phyloP scores from a whole-genome alignment of 108 stramenopile species.

The Pseudonitzschia pungens region DNA sequence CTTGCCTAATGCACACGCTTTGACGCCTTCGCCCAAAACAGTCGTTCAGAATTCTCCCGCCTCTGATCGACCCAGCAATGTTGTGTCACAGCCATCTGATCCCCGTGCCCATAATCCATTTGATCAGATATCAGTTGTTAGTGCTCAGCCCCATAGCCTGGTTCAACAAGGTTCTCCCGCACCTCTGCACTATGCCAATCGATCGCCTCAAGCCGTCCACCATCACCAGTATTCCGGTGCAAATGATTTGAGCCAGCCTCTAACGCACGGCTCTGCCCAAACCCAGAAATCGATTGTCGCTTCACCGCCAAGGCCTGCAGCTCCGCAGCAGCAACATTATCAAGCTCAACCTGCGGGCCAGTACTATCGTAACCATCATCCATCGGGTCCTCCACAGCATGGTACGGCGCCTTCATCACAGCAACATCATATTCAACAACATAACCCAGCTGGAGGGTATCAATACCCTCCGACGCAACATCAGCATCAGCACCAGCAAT shows the following conservation, averaged over 20 bases:
- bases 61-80: background rate
- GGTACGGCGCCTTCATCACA: background rate
- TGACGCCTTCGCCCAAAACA: background rate
- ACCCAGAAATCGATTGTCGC: background rate
- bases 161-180: background rate
- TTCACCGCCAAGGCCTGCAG: background rate
- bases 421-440: background rate
- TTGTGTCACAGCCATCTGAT: background rate
- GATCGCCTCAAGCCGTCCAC: background rate
- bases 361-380: background rate
- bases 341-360: slow-evolving; percentile 1
- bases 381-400: slow-evolving; percentile 15
- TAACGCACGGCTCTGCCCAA: background rate
- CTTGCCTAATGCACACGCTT: background rate
- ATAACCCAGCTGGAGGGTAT: slow-evolving; percentile 16
- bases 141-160: background rate
- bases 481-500: slow-evolving; percentile 11
- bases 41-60: slow-evolving; percentile 14
- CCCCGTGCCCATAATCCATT: slow-evolving; percentile 7
- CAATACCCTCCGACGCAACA: slow-evolving; percentile 1
- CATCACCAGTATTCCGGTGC: background rate
- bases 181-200: background rate
- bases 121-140: background rate
- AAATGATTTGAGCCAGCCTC: background rate
- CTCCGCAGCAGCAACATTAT: slow-evolving; percentile 10